These are phyloP conservation scores for Bruguiera hainesii DNA, from an alignment of 441 rosid species.

Conservation along the genomic window DNA sequence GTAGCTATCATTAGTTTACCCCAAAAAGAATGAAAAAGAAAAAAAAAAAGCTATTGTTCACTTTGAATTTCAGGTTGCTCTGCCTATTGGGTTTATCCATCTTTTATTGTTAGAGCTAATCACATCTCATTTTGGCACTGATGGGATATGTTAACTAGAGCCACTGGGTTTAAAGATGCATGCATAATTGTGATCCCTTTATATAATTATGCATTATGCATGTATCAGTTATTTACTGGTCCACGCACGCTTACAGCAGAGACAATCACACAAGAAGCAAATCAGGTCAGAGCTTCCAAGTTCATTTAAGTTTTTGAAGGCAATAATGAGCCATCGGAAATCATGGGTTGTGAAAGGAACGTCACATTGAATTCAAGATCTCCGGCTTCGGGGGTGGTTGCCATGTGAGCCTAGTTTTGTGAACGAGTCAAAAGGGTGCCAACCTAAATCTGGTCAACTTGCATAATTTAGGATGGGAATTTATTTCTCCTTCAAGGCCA, in stretches of 20 bases:
- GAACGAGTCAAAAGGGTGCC: slow-evolving; percentile 27
- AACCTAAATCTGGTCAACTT: slow-evolving; percentile 11
- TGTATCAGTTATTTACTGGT: neutral
- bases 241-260: neutral
- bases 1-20: no score
- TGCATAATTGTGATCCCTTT: neutral
- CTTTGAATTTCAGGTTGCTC: no score
- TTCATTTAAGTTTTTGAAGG: slow-evolving; percentile 13
- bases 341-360: slow-evolving; percentile 5
- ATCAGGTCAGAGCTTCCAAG: slow-evolving; percentile 10
- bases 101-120: no score
- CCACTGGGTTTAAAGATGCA: neutral
- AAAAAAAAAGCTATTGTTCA: no score
- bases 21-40: no score
- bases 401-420: slow-evolving; percentile 21
- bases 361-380: neutral
- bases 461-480: neutral
- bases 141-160: no score
- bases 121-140: no score
- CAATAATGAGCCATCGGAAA: slow-evolving; percentile 2
- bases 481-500: slow-evolving; percentile 12
- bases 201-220: no score
- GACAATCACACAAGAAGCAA: slow-evolving; percentile 9
- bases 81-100: no score
- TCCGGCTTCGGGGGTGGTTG: slow-evolving; percentile 11